Conservation (phyloP, 345 rosid species). For the Eucalyptus marginata region DNA sequence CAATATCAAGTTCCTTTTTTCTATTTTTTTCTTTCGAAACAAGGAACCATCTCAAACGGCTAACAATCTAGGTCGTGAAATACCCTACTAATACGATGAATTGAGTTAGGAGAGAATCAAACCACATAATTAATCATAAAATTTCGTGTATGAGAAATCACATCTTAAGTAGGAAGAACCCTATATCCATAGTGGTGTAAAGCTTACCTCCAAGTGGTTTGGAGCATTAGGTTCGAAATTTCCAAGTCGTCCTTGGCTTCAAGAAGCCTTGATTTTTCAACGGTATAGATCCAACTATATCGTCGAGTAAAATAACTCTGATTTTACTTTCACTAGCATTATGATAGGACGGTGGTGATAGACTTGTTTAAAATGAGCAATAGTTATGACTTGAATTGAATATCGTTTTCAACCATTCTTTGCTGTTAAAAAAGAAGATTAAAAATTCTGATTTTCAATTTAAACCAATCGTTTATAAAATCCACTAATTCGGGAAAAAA, state of each 20-base stretch:
- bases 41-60: neutral
- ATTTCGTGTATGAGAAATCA: neutral
- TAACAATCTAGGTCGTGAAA: neutral
- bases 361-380: neutral
- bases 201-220: neutral
- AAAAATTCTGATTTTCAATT: neutral
- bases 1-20: neutral
- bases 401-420: rapidly evolving
- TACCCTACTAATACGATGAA: neutral
- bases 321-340: neutral
- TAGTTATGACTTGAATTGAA: neutral
- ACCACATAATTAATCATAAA: neutral
- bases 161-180: neutral
- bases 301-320: rapidly evolving
- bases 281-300: rapidly evolving
- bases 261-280: neutral
- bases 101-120: neutral
- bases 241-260: neutral
- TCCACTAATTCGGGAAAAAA: neutral
- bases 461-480: neutral
- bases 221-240: neutral
- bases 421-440: neutral
- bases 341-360: neutral
- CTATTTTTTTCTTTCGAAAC: neutral
- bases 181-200: neutral